Base-by-base conservation (phyloP, 2,329 filamentous ascomycete species). In the Monosporascus sp. region DNA sequence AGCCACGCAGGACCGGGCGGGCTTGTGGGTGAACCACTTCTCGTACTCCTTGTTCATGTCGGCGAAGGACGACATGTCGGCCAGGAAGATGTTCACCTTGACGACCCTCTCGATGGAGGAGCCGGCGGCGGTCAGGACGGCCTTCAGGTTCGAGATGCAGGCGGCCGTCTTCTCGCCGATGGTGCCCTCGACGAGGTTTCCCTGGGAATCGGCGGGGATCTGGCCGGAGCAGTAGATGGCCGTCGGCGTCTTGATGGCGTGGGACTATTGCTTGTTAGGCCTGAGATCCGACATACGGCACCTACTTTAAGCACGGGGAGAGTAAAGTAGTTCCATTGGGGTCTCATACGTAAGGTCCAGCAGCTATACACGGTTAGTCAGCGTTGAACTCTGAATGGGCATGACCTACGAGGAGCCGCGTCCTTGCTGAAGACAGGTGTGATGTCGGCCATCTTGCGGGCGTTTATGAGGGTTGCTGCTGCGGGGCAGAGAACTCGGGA, bases 71-170 rank as follows among this genome's bases (percentile, higher is more conserved):
- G 80, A 82, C 93, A 97, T 97, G 73, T 95, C 88, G 49, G 88
- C 87, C 57, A 97, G 76, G 80, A 97, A 97, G 68, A 96, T 87
- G 69, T 86, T 90, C 64, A 91, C 88, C 81, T 97, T 96, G 75
- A 97, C 89, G 47, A 96, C 87, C 72, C 86, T 89, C 59, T 82
- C 74, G 54, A 97, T 80, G 50, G 81, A 83, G 22, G 88, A 92
- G 51, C 89, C 90, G 24, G 91, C 90, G 63, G 86, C 90, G 56
- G 85, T 81, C 50, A 97, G 83, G 53, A 97, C 90, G 44, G 89
- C 88, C 71, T 87, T 81, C 67, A 97, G 82, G 74, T 95, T 96
- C 73, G 88, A 77, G 71, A 90, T 78, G 72, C 80, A 83, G 60
- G 78, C 75, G 50, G 74, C 73, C 27, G 83, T 86, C 74, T 84